Evolutionary conservation across 352 stramenopile genomes (phyloP).

Genomic region (Pythium phragmitis): DNA sequence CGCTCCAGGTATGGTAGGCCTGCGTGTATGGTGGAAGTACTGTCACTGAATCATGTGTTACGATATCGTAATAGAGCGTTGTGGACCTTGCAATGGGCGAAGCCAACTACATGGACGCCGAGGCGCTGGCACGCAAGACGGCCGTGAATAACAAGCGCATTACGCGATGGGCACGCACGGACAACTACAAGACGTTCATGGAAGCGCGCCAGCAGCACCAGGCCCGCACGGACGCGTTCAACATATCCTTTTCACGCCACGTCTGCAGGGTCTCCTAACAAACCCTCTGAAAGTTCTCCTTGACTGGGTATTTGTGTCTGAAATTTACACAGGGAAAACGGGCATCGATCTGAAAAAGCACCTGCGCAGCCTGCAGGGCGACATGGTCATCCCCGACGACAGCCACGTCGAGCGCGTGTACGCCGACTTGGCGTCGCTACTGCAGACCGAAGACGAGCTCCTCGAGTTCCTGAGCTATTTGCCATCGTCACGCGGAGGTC

Average conservation of each 20-base stretch:
- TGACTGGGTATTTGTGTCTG: slow-evolving; percentile 31
- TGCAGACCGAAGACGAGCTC: slow-evolving; percentile 74
- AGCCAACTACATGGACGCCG: slow-evolving; percentile 70
- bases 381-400: slow-evolving; percentile 75
- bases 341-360: slow-evolving; percentile 80
- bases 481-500: slow-evolving; percentile 66
- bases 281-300: background rate
- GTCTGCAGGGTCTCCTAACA: slow-evolving; percentile 44
- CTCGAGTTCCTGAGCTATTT: slow-evolving; percentile 86
- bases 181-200: slow-evolving; percentile 84
- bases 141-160: slow-evolving; percentile 88
- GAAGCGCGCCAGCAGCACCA: slow-evolving; percentile 46
- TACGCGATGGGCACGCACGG: slow-evolving; percentile 82
- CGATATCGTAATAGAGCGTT: slow-evolving; percentile 41
- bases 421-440: slow-evolving; percentile 70
- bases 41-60: background rate
- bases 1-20: slow-evolving; percentile 45
- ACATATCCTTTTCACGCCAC: slow-evolving; percentile 73
- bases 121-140: slow-evolving; percentile 69
- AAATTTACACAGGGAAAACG: slow-evolving; percentile 70
- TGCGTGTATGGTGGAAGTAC: background rate
- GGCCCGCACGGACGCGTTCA: slow-evolving; percentile 68
- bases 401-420: slow-evolving; percentile 81
- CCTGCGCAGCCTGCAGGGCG: slow-evolving; percentile 73
- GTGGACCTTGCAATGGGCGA: slow-evolving; percentile 80